These are phyloP conservation scores for Colletotrichum chlorophyti DNA, from an alignment of 2,329 filamentous ascomycete species.

Conservation along the genomic window DNA sequence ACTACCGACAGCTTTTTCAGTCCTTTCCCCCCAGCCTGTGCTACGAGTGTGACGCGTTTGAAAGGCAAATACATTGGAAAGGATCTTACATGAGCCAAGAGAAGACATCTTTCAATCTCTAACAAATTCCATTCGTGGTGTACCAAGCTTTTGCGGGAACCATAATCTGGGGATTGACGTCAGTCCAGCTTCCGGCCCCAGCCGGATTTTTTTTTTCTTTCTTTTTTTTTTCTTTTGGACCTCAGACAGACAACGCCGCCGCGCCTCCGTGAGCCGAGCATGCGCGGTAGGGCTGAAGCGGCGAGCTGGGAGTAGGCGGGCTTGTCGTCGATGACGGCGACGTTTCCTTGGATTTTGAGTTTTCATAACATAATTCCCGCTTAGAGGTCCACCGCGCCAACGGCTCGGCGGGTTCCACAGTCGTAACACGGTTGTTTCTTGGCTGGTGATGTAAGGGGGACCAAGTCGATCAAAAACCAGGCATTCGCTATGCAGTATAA, in stretches of 20 bases:
- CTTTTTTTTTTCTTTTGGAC: too few species aligned
- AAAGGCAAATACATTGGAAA: background rate
- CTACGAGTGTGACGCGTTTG: constrained; percentile 8
- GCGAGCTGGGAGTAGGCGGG: too few species aligned
- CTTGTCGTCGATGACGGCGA: constrained; percentile 21
- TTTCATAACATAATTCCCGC: constrained; percentile 30
- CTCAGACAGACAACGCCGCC: too few species aligned
- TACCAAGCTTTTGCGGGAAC: background rate
- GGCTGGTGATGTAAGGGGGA: background rate
- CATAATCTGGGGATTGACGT: constrained; percentile 24
- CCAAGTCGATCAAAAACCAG: too few species aligned
- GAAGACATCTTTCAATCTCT: background rate
- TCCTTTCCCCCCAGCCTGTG: background rate
- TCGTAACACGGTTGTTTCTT: background rate
- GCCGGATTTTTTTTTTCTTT: too few species aligned
- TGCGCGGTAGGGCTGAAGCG: constrained; percentile 17
- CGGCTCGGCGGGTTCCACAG: constrained; percentile 20
- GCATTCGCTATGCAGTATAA: too few species aligned
- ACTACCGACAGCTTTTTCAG: too few species aligned
- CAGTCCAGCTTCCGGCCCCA: too few species aligned
- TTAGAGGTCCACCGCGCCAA: background rate
- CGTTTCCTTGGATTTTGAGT: constrained; percentile 3
- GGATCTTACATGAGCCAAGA: background rate
- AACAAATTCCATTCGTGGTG: background rate
- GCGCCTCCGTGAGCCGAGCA: too few species aligned